Percentiles rank a stretch among this genome's conserved stretches.
These are phyloP conservation scores for Russula olivacea DNA, from an alignment of 768 basidiomycete genomes.

Conservation along the genomic window DNA sequence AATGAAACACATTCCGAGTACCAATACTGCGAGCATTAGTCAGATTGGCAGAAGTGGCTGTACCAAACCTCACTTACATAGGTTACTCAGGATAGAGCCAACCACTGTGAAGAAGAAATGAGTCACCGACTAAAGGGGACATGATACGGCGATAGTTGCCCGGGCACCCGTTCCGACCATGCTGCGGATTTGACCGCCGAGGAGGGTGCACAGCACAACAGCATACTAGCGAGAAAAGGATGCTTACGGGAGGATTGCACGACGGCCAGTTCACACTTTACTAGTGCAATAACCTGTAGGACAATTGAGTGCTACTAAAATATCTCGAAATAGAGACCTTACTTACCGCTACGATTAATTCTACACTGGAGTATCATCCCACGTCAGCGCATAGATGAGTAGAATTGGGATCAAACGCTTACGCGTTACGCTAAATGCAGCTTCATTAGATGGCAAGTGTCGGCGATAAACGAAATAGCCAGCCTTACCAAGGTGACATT, in stretches of 20 bases:
- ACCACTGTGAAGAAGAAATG: slow-evolving; percentile 32
- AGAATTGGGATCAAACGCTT: slow-evolving; percentile 5
- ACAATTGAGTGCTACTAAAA: slow-evolving; percentile 17
- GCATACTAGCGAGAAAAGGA: background rate
- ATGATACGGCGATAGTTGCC: background rate
- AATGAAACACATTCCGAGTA: slow-evolving; percentile 85
- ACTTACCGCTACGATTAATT: slow-evolving; percentile 40
- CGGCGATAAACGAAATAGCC: background rate
- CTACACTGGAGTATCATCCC: slow-evolving; percentile 31
- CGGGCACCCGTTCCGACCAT: background rate
- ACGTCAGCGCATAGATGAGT: background rate
- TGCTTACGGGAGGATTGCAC: slow-evolving; percentile 43
- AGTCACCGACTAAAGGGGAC: background rate
- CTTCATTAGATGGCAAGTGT: background rate
- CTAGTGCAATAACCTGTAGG: slow-evolving; percentile 40
- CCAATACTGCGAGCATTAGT: slow-evolving; percentile 48
- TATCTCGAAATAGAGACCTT: background rate
- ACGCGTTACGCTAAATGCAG: slow-evolving; percentile 30
- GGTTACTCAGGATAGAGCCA: slow-evolving; percentile 44
- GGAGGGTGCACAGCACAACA: background rate
- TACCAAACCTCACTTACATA: slow-evolving; percentile 29
- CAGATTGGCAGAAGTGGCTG: background rate
- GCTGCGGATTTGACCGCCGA: no score
- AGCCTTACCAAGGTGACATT: slow-evolving; percentile 70
- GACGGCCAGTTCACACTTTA: slow-evolving; percentile 40